phyloP scores from a whole-genome alignment of 352 stramenopile species.

The Phytophthora syringae region DNA sequence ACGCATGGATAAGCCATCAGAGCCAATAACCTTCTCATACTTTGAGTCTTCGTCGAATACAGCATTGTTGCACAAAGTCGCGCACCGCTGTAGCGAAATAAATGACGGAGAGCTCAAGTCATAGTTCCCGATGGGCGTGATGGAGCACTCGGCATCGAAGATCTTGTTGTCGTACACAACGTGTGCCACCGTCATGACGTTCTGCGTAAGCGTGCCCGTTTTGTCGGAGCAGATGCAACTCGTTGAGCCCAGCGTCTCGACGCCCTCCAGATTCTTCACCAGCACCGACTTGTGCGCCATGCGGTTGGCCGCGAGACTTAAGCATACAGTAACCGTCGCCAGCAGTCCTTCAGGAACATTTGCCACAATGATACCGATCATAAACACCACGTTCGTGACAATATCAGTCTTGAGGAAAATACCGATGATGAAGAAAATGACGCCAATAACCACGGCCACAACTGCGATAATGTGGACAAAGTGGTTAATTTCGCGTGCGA shows the following conservation, averaged over 20 bases:
- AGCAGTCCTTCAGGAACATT: slow-evolving; percentile 94
- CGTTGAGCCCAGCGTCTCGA: slow-evolving; percentile 93
- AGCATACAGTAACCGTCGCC: slow-evolving; percentile 91
- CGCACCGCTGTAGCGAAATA: slow-evolving; percentile 78
- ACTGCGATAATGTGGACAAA: slow-evolving; percentile 75
- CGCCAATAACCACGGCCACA: slow-evolving; percentile 59
- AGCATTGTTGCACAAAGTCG: slow-evolving; percentile 92
- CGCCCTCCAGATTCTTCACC: slow-evolving; percentile 94
- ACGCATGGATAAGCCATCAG: slow-evolving; percentile 50
- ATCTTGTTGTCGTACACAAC: slow-evolving; percentile 82
- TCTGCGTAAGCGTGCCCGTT: slow-evolving; percentile 94
- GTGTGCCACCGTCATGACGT: slow-evolving; percentile 95
- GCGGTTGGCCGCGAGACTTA: slow-evolving; percentile 91
- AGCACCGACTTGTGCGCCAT: slow-evolving; percentile 93
- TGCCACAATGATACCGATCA: slow-evolving; percentile 97
- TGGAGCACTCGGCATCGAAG: slow-evolving; percentile 79
- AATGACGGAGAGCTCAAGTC: slow-evolving; percentile 53
- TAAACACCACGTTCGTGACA: slow-evolving; percentile 83
- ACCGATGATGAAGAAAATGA: slow-evolving; percentile 69
- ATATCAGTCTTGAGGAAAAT: slow-evolving; percentile 59
- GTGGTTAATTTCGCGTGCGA: slow-evolving; percentile 71
- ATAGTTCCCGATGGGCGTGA: slow-evolving; percentile 72
- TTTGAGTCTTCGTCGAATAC: slow-evolving; percentile 72
- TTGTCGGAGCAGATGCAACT: slow-evolving; percentile 94
- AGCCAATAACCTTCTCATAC: slow-evolving; percentile 59